These are phyloP conservation scores for Lentinula boryana DNA, from an alignment of 768 basidiomycete species.

Conservation along the genomic window DNA sequence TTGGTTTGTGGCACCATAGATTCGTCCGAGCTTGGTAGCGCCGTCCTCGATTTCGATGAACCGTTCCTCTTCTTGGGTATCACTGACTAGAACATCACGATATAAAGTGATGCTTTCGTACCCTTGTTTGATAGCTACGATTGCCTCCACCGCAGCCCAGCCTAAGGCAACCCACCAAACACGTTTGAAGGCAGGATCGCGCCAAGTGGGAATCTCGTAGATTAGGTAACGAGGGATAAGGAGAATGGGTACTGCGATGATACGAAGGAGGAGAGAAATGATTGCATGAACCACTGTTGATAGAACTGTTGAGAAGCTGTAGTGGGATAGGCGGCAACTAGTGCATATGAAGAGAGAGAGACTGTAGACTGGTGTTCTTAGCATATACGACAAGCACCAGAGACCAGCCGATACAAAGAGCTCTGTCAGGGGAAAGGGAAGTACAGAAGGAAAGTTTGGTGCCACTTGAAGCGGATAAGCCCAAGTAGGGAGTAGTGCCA, in stretches of 20 bases:
- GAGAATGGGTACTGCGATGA: constrained; percentile 47
- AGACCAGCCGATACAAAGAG: constrained; percentile 53
- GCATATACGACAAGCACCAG: constrained; percentile 52
- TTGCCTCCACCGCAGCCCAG: constrained; percentile 66
- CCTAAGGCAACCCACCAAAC: constrained; percentile 79
- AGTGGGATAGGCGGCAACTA: constrained; percentile 22
- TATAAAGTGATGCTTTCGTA: constrained; percentile 66
- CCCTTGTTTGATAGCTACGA: constrained; percentile 61
- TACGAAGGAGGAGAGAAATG: constrained; percentile 47
- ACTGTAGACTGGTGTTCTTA: constrained; percentile 42
- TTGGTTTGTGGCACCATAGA: neutral
- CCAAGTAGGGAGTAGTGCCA: constrained; percentile 44
- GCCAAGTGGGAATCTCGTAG: constrained; percentile 42
- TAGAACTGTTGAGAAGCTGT: constrained; percentile 25
- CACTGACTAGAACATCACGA: constrained; percentile 55
- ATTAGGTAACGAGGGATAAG: constrained; percentile 34
- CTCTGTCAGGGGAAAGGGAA: constrained; percentile 64
- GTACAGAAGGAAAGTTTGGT: constrained; percentile 32
- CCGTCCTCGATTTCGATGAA: neutral
- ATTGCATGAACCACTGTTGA: constrained; percentile 42
- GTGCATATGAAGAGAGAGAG: constrained; percentile 24
- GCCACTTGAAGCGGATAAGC: constrained; percentile 36
- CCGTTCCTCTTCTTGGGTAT: neutral
- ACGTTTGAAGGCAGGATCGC: constrained; percentile 50
- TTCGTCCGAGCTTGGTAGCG: neutral